Evolutionary conservation across 257 asterid genomes (phyloP), one percentile per base, ranked within the genome.

Genomic region (Verbascum thapsus): DNA sequence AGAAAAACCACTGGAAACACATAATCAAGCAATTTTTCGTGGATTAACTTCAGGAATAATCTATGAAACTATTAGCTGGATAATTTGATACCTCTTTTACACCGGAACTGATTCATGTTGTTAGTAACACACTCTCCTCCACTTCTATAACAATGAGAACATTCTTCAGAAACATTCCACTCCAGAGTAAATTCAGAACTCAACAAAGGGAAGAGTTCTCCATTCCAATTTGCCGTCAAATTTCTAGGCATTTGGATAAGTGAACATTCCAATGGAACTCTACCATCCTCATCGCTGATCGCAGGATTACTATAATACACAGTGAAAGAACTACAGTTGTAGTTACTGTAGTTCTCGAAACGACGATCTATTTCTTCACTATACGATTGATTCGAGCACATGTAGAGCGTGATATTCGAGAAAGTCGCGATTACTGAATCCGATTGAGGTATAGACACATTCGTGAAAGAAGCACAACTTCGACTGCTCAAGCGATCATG

Each of bases 81-180:
- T n/a, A 17, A 17, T 1, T 26, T 2, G 2, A 11, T 64, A 64
- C 70, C 70, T 64, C 19, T 16, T 64, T 26, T 64, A 30, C 70
- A 64, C 10, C 32, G 43, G 26, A 64, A 64, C 6, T 0, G 3
- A 39, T 64, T 51, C 53, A 40, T 22, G 16, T 52, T 53, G 32
- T 40, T 41, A 51, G 61, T 54, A 51, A 30, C 0, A 51, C 70
- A 64, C 61, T 42, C 63, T 40, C 77, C 74, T 45, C 78, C 79
- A 16, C 50, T n/a, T 0, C 5, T 22, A 15, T 43, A 23, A 39
- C 79, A 75, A 7, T 11, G 35, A 58, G 0, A 43, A 57, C 79
- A 74, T 22, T 41, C 56, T 11, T 35, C 61, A 10, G 78, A 68
- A 7, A 75, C 17, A 64, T 58, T 23, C 77, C 72, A 72, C 43